Conservation (phyloP, 2,329 filamentous ascomycete species). For the Ambrosiella beaveri region DNA sequence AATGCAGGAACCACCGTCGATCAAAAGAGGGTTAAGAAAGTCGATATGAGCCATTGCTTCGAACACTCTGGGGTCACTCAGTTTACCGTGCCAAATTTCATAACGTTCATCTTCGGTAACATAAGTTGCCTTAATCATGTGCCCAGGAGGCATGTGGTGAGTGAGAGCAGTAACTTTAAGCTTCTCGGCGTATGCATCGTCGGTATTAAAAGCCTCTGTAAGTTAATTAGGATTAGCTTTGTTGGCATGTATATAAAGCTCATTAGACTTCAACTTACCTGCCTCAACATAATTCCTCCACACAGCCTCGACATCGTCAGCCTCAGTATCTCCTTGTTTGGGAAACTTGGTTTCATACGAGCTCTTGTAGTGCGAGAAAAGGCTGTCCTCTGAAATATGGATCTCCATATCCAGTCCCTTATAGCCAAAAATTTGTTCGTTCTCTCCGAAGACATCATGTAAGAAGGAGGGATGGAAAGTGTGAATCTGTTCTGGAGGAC, state of each 20-base stretch:
- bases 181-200: constrained; percentile 38
- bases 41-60: constrained; percentile 65
- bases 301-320: constrained; percentile 9
- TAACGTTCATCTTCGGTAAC: constrained; percentile 25
- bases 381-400: constrained; percentile 40
- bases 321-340: constrained; percentile 9
- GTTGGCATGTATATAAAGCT: neutral
- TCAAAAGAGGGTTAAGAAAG: constrained; percentile 69
- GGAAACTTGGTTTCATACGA: constrained; percentile 5
- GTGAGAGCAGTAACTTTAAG: neutral
- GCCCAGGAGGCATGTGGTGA: constrained; percentile 3
- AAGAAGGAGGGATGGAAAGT: constrained; percentile 76
- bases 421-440: constrained; percentile 83
- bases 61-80: constrained; percentile 52
- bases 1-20: constrained; percentile 77
- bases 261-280: constrained; percentile 1
- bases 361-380: constrained; percentile 5
- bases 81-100: constrained; percentile 68
- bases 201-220: constrained; percentile 46
- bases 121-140: constrained; percentile 4
- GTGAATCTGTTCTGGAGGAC: constrained; percentile 29
- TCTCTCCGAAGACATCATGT: constrained; percentile 84
- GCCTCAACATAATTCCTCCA: constrained; percentile 9
- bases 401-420: constrained; percentile 62
- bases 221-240: neutral